Evolutionary conservation across 108 stramenopile species (phyloP).

Genomic region (Cyclotella baltica): DNA sequence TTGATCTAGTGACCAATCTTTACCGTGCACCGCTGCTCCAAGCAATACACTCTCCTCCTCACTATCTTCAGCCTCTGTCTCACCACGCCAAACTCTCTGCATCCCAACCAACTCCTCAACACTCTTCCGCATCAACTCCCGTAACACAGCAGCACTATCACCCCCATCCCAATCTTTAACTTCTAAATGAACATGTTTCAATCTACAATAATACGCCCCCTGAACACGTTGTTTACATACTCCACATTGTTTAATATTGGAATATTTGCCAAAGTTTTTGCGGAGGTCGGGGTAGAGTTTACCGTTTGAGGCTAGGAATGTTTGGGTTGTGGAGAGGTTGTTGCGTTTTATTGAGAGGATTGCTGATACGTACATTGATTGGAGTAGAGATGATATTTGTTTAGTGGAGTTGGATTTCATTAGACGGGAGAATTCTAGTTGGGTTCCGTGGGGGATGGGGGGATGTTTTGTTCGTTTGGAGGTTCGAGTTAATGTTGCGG

Average conservation of each 20-base stretch:
- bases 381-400: too few species aligned
- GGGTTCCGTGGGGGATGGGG: background rate
- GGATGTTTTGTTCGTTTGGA: background rate
- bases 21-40: background rate
- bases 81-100: conserved; percentile 4
- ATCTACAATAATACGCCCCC: conserved; percentile 37
- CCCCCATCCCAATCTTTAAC: conserved; percentile 38
- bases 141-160: conserved; percentile 32
- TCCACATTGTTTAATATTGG: conserved; percentile 33
- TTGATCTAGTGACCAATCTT: conserved; percentile 34
- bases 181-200: conserved; percentile 38
- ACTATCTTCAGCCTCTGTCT: background rate
- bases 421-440: conserved; percentile 21
- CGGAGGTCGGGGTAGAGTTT: conserved; percentile 33
- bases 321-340: background rate
- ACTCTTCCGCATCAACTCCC: conserved; percentile 9
- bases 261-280: conserved; percentile 32
- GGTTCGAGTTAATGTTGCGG: background rate
- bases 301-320: conserved; percentile 34
- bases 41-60: background rate
- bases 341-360: conserved; percentile 20
- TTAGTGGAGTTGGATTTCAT: too few species aligned
- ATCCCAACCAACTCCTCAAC: conserved; percentile 32
- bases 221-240: conserved; percentile 41
- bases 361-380: conserved; percentile 36